Evolutionary conservation across 257 asterid species (phyloP).

Genomic region (Solanum bulbocastanum): DNA sequence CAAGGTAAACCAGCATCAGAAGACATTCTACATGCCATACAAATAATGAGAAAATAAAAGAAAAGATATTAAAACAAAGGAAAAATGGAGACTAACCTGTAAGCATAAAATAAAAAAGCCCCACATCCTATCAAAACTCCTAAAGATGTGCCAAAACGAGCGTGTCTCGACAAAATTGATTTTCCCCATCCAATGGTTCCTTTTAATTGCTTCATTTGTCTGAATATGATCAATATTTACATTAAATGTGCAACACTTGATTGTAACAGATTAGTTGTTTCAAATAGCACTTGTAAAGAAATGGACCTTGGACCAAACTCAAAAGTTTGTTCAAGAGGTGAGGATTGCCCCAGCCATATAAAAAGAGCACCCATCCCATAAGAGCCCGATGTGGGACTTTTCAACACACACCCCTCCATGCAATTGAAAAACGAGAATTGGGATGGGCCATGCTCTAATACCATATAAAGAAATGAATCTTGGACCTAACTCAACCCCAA

Average conservation of each 20-base stretch:
- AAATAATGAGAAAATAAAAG: background rate
- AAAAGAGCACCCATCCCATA: background rate
- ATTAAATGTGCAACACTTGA: background rate
- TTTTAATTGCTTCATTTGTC: constrained; percentile 40
- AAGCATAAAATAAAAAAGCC: constrained; percentile 72
- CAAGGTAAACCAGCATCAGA: constrained; percentile 1
- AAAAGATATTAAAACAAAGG: background rate
- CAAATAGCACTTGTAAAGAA: background rate
- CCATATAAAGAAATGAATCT: background rate
- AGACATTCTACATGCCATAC: background rate
- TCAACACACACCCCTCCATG: background rate
- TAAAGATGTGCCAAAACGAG: constrained; percentile 74
- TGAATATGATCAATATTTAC: constrained; percentile 22
- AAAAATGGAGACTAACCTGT: constrained; percentile 45
- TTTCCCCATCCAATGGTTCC: constrained; percentile 77
- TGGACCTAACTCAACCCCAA: background rate
- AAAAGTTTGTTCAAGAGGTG: background rate
- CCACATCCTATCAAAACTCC: constrained; percentile 98
- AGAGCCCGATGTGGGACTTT: background rate
- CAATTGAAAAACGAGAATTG: background rate
- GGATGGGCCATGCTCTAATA: background rate
- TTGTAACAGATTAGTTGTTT: background rate
- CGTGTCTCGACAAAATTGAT: constrained; percentile 91
- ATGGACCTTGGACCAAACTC: background rate
- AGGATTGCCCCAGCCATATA: background rate